Base-by-base conservation (phyloP, 306 rosid genomes). In the Fagus sylvatica region DNA sequence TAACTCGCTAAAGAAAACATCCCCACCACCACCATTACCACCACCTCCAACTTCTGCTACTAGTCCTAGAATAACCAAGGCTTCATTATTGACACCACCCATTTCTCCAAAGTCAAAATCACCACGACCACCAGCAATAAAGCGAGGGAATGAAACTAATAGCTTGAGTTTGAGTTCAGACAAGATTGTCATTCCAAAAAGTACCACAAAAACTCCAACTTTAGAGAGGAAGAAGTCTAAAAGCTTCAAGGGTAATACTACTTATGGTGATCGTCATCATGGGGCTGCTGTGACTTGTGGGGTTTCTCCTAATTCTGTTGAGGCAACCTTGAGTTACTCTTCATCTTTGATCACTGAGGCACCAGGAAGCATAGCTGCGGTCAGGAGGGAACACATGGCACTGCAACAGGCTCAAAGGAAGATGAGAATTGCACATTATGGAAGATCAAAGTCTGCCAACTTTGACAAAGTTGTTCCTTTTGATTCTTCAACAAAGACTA, bases 301-400 rank as follows among this genome's bases (percentile, higher is more conserved):
- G 37, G 41, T 59, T 43, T 68, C 84, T 69, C 51, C 81, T 57
- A 22, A 22, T 22, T 13, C 79, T 65, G 57, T 74, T 19, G 97
- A 92, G 77, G 87, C 92, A 4, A 82, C 97, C 0, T 74, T 91
- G 83, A 89, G 91, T 68, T 92, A 88, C 72, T 86, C 87, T 13
- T 90, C 98, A 30, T 92, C 97, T 59, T 62, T 92, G 84, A 92
- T 95, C 78, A 92, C 92, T 34, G 97, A 92, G 37, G 82, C 98
- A 34, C 98, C 98, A 3, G 98, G 98, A n/a, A 94, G 93, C 81
- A 92, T 94, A 42, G 98, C 98, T 55, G 97, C 94, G 32, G 97
- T 77, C 74, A 94, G 98, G 77, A 89, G 98, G 78, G 95, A 94
- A 48, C 98, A 94, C 51, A 73, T 94, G 88, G 98, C 98, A 33